Percentiles rank a stretch among this genome's conserved stretches.
phyloP scores from a whole-genome alignment of 2,329 filamentous ascomycete genomes.

The Neodidymelliopsis sp. region DNA sequence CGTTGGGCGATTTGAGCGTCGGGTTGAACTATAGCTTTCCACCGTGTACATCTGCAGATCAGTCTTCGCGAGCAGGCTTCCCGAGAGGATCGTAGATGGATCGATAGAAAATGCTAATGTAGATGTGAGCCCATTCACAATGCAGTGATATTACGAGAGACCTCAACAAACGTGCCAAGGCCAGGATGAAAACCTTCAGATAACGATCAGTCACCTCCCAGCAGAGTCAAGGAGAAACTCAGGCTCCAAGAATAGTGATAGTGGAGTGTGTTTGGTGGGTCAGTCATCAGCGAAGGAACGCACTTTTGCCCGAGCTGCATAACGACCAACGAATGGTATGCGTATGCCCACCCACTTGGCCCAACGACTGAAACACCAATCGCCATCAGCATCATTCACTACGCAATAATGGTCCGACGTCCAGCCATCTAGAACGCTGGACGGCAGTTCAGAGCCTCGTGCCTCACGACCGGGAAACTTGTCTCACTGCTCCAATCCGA shows the following conservation, averaged over 20 bases:
- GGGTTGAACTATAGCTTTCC: too few species aligned
- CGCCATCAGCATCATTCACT: conserved; percentile 4
- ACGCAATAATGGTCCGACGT: neutral
- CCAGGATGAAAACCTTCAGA: too few species aligned
- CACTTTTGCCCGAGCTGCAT: too few species aligned
- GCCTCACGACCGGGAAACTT: neutral
- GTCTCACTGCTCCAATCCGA: neutral
- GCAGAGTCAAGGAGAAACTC: neutral
- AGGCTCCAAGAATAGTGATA: conserved; percentile 8
- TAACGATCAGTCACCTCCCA: neutral
- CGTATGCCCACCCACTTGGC: neutral
- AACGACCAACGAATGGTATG: conserved; percentile 5
- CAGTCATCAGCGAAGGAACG: conserved; percentile 3
- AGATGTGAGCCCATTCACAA: too few species aligned
- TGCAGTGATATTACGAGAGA: too few species aligned
- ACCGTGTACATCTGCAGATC: too few species aligned
- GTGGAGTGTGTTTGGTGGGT: conserved; percentile 10
- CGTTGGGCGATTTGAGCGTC: too few species aligned
- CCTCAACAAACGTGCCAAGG: too few species aligned
- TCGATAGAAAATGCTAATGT: too few species aligned
- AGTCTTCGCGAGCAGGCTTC: too few species aligned
- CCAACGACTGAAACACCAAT: conserved; percentile 10
- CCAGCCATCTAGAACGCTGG: conserved; percentile 5
- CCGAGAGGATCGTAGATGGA: too few species aligned
- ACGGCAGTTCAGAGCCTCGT: conserved; percentile 1